Conservation (phyloP, 2,329 filamentous ascomycete genomes). For the Cryphonectria japonica region DNA sequence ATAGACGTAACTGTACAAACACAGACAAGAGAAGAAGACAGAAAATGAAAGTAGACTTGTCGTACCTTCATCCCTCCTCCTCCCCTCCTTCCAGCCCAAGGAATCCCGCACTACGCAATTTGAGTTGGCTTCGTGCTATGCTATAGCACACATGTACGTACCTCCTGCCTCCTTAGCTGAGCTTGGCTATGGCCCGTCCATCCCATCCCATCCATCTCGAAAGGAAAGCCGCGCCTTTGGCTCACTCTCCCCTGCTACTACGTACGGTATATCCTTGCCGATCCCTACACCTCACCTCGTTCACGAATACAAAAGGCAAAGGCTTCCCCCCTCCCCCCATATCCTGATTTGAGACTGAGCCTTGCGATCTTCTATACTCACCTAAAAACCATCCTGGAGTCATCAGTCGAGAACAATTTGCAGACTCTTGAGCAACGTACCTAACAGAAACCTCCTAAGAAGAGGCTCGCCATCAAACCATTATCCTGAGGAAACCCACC, state of each 20-base stretch:
- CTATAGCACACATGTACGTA: not conserved
- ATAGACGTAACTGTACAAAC: not conserved
- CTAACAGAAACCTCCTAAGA: not conserved
- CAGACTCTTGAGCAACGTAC: not conserved
- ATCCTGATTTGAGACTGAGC: not conserved
- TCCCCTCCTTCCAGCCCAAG: not conserved
- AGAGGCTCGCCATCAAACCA: not conserved
- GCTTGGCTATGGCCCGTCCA: not conserved
- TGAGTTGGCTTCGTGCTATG: not conserved
- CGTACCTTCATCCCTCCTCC: not conserved
- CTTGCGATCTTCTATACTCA: not conserved
- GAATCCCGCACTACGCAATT: not conserved
- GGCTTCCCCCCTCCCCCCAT: not conserved
- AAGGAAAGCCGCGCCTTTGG: not conserved
- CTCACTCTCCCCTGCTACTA: not conserved
- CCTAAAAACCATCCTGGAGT: not conserved
- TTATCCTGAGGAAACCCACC: not conserved
- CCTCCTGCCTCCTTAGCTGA: not conserved
- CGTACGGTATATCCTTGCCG: constrained; percentile 16
- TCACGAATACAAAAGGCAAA: constrained; percentile 25
- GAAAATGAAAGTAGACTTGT: not conserved
- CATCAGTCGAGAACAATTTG: not conserved
- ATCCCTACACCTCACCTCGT: constrained; percentile 7
- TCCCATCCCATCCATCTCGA: not conserved
- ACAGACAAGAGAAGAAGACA: not conserved